These are phyloP conservation scores for Mycena sp. DNA, from an alignment of 1,284 basidiomycete genomes.

Conservation along the genomic window DNA sequence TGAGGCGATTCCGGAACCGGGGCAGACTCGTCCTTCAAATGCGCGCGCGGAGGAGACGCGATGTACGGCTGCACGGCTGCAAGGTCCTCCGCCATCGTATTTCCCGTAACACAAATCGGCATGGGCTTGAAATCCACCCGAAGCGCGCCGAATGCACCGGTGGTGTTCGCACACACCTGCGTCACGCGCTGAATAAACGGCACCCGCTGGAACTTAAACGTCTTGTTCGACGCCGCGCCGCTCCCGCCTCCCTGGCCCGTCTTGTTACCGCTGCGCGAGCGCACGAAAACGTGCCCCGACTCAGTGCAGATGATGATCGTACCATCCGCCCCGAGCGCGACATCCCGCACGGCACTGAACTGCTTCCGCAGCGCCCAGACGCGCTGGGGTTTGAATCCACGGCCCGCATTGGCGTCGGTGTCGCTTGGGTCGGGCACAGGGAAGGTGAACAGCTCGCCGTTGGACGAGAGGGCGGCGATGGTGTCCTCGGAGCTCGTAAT, in stretches of 20 bases:
- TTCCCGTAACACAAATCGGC: constrained; percentile 70
- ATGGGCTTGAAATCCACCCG: constrained; percentile 78
- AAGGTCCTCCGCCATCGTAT: constrained; percentile 77
- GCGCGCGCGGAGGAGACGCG: constrained; percentile 12
- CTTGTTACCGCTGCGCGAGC: constrained; percentile 67
- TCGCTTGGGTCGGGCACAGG: constrained; percentile 52
- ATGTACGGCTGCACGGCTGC: constrained; percentile 70
- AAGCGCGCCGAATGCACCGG: constrained; percentile 91
- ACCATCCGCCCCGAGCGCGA: constrained; percentile 90
- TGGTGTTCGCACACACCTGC: constrained; percentile 87
- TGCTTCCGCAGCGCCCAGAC: constrained; percentile 91
- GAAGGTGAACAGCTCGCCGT: constrained; percentile 95
- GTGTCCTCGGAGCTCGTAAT: constrained; percentile 85
- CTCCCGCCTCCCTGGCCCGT: constrained; percentile 45
- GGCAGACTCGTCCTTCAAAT: constrained; percentile 8
- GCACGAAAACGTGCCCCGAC: constrained; percentile 94
- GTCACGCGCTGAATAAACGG: constrained; percentile 89
- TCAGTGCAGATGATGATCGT: constrained; percentile 93
- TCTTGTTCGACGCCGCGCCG: constrained; percentile 56
- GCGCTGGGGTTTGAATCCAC: constrained; percentile 83
- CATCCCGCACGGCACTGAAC: constrained; percentile 90
- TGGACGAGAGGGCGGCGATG: constrained; percentile 88
- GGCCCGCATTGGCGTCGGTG: constrained; percentile 23
- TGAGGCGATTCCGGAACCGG: constrained; percentile 19
- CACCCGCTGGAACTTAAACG: constrained; percentile 86